Evolutionary conservation across 1,284 basidiomycete genomes (phyloP).

Genomic region (Malassezia nana): DNA sequence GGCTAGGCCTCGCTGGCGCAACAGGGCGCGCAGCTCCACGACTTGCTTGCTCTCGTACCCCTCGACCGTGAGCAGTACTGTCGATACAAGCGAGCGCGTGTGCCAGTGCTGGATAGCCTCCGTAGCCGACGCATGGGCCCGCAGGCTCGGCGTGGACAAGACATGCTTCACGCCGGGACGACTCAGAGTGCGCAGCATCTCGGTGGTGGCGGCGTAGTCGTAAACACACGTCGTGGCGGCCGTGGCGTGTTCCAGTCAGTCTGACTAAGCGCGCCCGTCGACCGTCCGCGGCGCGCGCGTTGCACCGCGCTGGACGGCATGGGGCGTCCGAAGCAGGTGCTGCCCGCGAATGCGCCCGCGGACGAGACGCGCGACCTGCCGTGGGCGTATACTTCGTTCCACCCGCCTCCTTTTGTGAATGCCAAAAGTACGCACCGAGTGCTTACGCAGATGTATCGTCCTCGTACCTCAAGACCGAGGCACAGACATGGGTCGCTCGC

Average conservation of each 20-base stretch:
- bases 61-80: slow-evolving; percentile 33
- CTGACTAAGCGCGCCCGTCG: background rate
- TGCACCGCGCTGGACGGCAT: background rate
- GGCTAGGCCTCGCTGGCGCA: slow-evolving; percentile 36
- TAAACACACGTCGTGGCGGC: background rate
- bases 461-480: slow-evolving; percentile 43
- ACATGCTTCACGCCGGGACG: slow-evolving; percentile 7
- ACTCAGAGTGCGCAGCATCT: slow-evolving; percentile 12
- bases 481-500: slow-evolving; percentile 39
- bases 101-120: background rate
- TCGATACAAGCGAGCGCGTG: slow-evolving; percentile 26
- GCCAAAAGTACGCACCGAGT: slow-evolving; percentile 29
- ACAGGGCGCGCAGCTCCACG: slow-evolving; percentile 30
- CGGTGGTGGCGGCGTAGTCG: background rate
- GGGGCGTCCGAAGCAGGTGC: slow-evolving; percentile 26
- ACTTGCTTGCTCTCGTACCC: slow-evolving; percentile 32
- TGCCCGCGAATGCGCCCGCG: slow-evolving; percentile 30
- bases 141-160: slow-evolving; percentile 8
- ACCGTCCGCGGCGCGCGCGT: background rate
- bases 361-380: slow-evolving; percentile 33
- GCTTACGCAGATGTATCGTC: slow-evolving; percentile 30
- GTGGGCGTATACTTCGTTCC: slow-evolving; percentile 36
- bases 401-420: slow-evolving; percentile 40
- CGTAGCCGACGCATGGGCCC: background rate
- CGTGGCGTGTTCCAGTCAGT: background rate